Evolutionary conservation across 192 early-diverging fungal genomes (phyloP).

Genomic region (Linnemannia elongata): DNA sequence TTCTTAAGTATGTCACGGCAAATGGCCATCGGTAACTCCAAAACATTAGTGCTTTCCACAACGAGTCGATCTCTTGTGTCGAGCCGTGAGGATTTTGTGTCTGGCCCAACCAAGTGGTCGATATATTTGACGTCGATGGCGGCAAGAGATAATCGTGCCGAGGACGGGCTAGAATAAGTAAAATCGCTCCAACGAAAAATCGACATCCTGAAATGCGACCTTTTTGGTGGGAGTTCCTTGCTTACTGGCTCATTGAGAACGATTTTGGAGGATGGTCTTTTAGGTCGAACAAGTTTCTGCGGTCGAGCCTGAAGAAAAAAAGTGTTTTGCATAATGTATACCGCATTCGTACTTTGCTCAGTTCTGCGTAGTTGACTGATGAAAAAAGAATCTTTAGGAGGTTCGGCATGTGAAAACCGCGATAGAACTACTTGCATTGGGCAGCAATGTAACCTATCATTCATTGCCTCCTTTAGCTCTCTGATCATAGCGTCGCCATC

Average conservation of each 20-base stretch:
- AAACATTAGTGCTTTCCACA: not conserved
- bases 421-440: no score
- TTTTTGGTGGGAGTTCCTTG: not conserved
- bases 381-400: no score
- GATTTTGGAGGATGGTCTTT: not conserved
- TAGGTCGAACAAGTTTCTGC: not conserved
- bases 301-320: no score
- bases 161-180: slow-evolving; percentile 4
- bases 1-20: not conserved
- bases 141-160: not conserved
- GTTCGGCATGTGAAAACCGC: no score
- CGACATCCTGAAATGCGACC: not conserved
- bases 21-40: not conserved
- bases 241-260: not conserved
- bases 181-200: not conserved
- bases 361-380: no score
- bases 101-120: slow-evolving; percentile 20
- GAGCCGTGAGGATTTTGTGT: slow-evolving; percentile 21
- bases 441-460: no score
- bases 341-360: no score
- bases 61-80: slow-evolving; percentile 1
- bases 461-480: no score
- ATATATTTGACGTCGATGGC: slow-evolving; percentile 10
- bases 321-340: no score
- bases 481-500: no score